Percentiles rank a stretch among this genome's conserved stretches.
Conservation (phyloP, 768 basidiomycete genomes). For the Dacryopinax primogenitus region DNA sequence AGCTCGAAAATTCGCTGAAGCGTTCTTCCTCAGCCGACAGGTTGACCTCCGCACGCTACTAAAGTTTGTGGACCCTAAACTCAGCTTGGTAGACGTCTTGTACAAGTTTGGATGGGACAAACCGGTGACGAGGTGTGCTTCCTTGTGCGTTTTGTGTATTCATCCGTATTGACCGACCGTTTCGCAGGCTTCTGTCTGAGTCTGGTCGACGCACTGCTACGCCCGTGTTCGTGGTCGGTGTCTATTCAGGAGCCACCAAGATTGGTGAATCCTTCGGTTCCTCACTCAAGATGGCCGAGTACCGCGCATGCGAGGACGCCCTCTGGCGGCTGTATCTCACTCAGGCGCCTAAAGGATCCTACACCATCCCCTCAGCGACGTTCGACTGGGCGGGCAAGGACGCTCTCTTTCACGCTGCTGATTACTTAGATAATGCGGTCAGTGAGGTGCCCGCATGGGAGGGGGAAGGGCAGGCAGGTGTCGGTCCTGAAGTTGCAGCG, state of each 20-base stretch:
- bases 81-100: slow-evolving; percentile 59
- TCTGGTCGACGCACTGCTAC: slow-evolving; percentile 84
- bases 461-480: slow-evolving; percentile 29
- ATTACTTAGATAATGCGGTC: not conserved
- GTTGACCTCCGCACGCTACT: slow-evolving; percentile 68
- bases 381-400: slow-evolving; percentile 29
- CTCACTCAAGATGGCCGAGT: slow-evolving; percentile 90
- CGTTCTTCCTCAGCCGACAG: slow-evolving; percentile 74
- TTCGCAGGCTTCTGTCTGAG: slow-evolving; percentile 70
- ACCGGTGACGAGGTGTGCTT: slow-evolving; percentile 54
- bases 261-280: slow-evolving; percentile 92
- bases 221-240: slow-evolving; percentile 91
- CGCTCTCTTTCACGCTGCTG: not conserved
- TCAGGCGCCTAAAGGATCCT: slow-evolving; percentile 49
- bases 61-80: slow-evolving; percentile 73
- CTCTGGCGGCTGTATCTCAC: slow-evolving; percentile 74
- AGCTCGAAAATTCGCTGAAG: slow-evolving; percentile 80
- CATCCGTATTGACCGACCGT: slow-evolving; percentile 1
- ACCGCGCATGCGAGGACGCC: slow-evolving; percentile 72
- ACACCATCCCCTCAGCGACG: slow-evolving; percentile 62
- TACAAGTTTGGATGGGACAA: slow-evolving; percentile 51
- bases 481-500: no score
- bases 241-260: slow-evolving; percentile 70
- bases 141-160: not conserved
- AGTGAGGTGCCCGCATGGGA: slow-evolving; percentile 35